phyloP scores from a whole-genome alignment of 2,329 filamentous ascomycete species.

The Cladophialophora carrionii region DNA sequence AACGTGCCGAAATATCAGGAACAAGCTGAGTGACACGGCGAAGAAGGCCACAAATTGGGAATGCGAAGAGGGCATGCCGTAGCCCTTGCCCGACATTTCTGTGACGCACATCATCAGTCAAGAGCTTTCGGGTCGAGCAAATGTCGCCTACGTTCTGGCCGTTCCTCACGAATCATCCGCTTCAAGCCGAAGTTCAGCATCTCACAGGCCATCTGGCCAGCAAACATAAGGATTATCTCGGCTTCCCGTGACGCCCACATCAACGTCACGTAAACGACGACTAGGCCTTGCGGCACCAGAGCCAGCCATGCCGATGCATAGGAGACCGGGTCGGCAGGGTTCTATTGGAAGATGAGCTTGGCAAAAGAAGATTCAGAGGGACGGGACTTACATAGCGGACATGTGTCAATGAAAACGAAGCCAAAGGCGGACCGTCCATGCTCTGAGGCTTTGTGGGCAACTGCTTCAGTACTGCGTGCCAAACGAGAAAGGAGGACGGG shows the following conservation, averaged over 20 bases:
- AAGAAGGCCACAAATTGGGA: constrained; percentile 95
- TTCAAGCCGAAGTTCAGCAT: constrained; percentile 88
- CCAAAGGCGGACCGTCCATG: constrained; percentile 60
- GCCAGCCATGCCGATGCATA: constrained; percentile 91
- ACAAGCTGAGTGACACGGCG: constrained; percentile 78
- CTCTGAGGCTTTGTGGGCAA: not conserved
- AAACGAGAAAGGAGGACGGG: not conserved
- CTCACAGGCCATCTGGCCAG: constrained; percentile 89
- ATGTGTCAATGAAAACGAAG: constrained; percentile 91
- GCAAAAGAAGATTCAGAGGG: not conserved
- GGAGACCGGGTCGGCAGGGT: constrained; percentile 81
- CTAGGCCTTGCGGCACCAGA: constrained; percentile 87
- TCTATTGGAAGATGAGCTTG: constrained; percentile 55
- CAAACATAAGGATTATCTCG: constrained; percentile 87
- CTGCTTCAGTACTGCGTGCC: not conserved
- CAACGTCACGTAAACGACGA: constrained; percentile 85
- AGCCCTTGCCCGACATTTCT: constrained; percentile 84
- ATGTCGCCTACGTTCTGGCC: constrained; percentile 69
- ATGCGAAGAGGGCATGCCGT: constrained; percentile 96
- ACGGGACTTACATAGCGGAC: constrained; percentile 78
- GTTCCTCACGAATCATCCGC: constrained; percentile 86
- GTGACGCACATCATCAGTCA: constrained; percentile 16
- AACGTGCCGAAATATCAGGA: constrained; percentile 76
- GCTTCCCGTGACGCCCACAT: constrained; percentile 89
- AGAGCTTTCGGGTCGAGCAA: not conserved